phyloP scores from a whole-genome alignment of 2,329 filamentous ascomycete genomes.

The Diaporthe ilicicola region DNA sequence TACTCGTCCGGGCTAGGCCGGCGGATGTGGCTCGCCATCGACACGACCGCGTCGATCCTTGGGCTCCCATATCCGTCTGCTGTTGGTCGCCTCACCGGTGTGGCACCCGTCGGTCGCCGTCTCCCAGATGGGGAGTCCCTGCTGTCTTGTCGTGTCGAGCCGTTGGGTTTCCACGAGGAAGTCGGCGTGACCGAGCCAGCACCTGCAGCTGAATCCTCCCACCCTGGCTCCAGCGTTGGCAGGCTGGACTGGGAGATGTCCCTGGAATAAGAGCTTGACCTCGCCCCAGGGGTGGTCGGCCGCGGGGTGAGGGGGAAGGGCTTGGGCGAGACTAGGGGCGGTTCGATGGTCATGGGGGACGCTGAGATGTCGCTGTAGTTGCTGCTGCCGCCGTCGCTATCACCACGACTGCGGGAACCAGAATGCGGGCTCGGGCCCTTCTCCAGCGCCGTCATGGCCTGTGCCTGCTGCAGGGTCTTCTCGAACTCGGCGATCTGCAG shows the following conservation, averaged over 20 bases:
- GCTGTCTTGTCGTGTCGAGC: not conserved
- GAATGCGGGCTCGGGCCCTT: not conserved
- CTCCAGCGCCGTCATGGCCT: slow-evolving; percentile 35
- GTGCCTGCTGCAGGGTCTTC: slow-evolving; percentile 42
- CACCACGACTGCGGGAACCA: slow-evolving; percentile 25
- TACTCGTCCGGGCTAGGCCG: slow-evolving; percentile 25
- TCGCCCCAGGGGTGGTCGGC: slow-evolving; percentile 10
- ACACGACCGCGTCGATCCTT: not conserved
- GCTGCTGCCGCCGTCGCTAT: slow-evolving; percentile 33
- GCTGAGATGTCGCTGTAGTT: slow-evolving; percentile 32
- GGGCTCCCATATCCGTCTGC: slow-evolving; percentile 16
- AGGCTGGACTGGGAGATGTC: not conserved
- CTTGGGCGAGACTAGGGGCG: slow-evolving; percentile 31
- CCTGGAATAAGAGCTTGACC: not conserved
- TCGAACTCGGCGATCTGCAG: slow-evolving; percentile 56
- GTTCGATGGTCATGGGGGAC: slow-evolving; percentile 30
- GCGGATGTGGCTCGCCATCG: not conserved
- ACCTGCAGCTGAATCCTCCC: not conserved
- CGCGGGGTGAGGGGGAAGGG: slow-evolving; percentile 31
- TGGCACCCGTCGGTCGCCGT: not conserved
- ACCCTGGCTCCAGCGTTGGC: slow-evolving; percentile 6
- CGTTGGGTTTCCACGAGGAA: not conserved
- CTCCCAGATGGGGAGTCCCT: not conserved
- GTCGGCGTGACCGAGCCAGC: slow-evolving; percentile 3
- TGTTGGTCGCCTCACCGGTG: slow-evolving; percentile 10